Conservation (phyloP, 1,284 basidiomycete genomes). For the Pseudomicrostroma phylloplanum region DNA sequence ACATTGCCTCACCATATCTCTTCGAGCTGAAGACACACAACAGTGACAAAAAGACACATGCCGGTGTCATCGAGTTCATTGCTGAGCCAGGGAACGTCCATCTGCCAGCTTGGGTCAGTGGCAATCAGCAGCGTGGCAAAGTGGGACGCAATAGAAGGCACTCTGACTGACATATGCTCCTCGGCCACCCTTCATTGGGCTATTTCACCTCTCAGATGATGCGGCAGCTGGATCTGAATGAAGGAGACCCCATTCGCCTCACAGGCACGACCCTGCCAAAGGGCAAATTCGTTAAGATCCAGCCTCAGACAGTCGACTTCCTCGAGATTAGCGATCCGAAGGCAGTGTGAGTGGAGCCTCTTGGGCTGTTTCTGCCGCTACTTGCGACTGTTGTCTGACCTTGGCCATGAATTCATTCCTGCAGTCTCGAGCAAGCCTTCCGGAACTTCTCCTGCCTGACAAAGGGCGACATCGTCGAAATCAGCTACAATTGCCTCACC, state of each 20-base stretch:
- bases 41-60: slow-evolving; percentile 62
- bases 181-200: no score
- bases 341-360: slow-evolving; percentile 60
- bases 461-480: slow-evolving; percentile 54
- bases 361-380: background rate
- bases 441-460: slow-evolving; percentile 73
- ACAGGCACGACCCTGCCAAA: slow-evolving; percentile 81
- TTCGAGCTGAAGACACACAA: slow-evolving; percentile 85
- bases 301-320: slow-evolving; percentile 92
- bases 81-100: slow-evolving; percentile 93
- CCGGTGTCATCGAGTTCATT: slow-evolving; percentile 97
- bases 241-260: slow-evolving; percentile 90
- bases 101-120: slow-evolving; percentile 78
- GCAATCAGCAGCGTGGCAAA: background rate
- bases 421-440: slow-evolving; percentile 75
- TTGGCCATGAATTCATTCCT: background rate
- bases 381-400: background rate
- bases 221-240: slow-evolving; percentile 82
- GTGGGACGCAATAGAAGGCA: background rate
- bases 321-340: slow-evolving; percentile 83
- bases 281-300: slow-evolving; percentile 92
- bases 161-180: background rate
- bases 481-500: slow-evolving; percentile 63
- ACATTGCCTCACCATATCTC: slow-evolving; percentile 89
- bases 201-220: slow-evolving; percentile 65